These are phyloP conservation scores for Castanospermum australe DNA, from an alignment of 306 rosid species.

Conservation along the genomic window DNA sequence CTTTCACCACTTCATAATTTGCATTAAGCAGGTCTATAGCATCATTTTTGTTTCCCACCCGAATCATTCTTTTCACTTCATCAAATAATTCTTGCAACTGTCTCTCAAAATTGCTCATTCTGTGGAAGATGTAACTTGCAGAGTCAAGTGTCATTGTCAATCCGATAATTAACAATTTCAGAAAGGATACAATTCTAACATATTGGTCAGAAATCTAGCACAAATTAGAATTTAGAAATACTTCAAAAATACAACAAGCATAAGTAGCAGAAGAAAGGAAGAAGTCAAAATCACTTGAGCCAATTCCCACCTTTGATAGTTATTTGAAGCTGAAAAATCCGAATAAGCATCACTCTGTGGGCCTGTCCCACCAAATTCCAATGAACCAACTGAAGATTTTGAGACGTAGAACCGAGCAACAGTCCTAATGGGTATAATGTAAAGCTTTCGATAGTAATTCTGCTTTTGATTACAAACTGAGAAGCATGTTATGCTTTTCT, in stretches of 20 bases:
- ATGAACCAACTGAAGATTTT: conserved; percentile 45
- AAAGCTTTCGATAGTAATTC: conserved; percentile 40
- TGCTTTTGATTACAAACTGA: conserved; percentile 40
- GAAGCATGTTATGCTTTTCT: conserved; percentile 37
- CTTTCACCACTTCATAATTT: conserved; percentile 78
- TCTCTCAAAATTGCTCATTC: conserved; percentile 45
- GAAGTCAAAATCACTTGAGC: conserved; percentile 4
- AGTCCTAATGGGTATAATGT: conserved; percentile 36
- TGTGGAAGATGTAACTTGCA: conserved; percentile 26
- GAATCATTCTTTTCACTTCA: conserved; percentile 73
- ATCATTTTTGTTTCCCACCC: conserved; percentile 57
- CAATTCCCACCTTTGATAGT: conserved; percentile 48
- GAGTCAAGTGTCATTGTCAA: conserved; percentile 26
- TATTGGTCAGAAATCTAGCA: background rate
- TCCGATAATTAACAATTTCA: conserved; percentile 13
- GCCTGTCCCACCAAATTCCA: conserved; percentile 30
- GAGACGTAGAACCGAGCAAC: conserved; percentile 26
- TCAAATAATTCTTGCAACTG: conserved; percentile 76
- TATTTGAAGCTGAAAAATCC: conserved; percentile 40
- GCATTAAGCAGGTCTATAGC: conserved; percentile 74
- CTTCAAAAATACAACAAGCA: background rate
- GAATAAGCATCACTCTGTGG: conserved; percentile 25
- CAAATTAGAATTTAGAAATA: conserved; percentile 19
- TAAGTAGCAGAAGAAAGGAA: background rate
- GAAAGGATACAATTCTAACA: background rate